Conservation (phyloP, 441 rosid species). For the Erodium moschatum region DNA sequence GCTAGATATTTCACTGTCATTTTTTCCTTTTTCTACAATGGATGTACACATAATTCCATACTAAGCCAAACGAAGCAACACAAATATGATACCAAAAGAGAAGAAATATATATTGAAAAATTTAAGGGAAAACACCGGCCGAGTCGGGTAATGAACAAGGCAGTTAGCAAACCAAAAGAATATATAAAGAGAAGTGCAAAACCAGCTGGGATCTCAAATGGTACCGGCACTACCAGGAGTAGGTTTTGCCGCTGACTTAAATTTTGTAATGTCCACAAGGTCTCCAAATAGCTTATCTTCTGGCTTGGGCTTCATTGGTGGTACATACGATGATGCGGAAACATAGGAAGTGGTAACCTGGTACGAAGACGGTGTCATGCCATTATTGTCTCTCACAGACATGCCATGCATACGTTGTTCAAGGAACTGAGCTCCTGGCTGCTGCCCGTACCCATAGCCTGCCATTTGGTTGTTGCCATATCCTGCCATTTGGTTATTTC, state of each 20-base stretch:
- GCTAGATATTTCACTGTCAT: too few species aligned
- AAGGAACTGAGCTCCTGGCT: conserved; percentile 48
- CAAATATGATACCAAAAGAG: conserved; percentile 21
- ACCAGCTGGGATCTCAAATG: conserved; percentile 39
- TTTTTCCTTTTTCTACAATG: conserved; percentile 32
- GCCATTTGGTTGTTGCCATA: neutral
- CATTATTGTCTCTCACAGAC: conserved; percentile 56
- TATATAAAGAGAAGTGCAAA: conserved; percentile 9
- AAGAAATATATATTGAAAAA: conserved; percentile 17
- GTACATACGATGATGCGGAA: conserved; percentile 31
- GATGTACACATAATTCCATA: conserved; percentile 36
- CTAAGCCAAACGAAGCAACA: conserved; percentile 28
- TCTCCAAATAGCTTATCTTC: conserved; percentile 96
- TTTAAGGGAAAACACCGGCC: neutral
- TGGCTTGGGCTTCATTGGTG: conserved; percentile 58
- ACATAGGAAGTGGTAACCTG: conserved; percentile 40
- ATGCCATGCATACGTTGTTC: conserved; percentile 73
- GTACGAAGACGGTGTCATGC: conserved; percentile 37
- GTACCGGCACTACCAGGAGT: conserved; percentile 38
- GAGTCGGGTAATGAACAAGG: neutral
- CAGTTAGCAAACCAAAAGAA: conserved; percentile 17
- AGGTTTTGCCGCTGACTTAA: conserved; percentile 46
- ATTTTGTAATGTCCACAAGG: conserved; percentile 77
- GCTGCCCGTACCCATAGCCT: conserved; percentile 68
- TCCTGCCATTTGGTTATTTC: too few species aligned